Evolutionary conservation across 257 asterid species (phyloP).

Genomic region (Leptodermis oblonga): DNA sequence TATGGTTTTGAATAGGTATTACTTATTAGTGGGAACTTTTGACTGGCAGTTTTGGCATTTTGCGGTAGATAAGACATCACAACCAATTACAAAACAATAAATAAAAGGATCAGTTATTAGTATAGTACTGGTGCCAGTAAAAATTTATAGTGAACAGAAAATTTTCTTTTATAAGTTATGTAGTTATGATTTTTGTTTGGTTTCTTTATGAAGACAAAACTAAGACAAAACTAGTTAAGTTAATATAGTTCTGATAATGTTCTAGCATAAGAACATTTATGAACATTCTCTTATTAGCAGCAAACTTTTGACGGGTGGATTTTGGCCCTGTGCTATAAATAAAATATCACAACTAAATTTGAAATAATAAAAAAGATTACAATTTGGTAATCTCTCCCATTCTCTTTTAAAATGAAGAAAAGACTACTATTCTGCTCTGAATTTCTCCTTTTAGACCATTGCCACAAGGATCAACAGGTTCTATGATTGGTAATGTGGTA

Average conservation of each 20-base stretch:
- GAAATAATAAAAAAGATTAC: background rate
- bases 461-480: background rate
- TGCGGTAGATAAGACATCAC: no score
- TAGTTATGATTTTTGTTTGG: no score
- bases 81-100: no score
- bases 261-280: background rate
- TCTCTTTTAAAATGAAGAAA: background rate
- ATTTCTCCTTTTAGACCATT: background rate
- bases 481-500: background rate
- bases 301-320: background rate
- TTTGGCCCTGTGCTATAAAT: background rate
- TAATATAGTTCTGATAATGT: background rate
- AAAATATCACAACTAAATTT: no score
- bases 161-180: no score
- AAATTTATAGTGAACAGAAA: no score
- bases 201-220: no score
- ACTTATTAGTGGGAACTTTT: no score
- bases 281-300: background rate
- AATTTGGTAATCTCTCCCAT: background rate
- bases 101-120: no score
- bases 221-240: no score
- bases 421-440: background rate
- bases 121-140: no score
- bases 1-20: background rate
- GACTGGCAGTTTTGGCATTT: no score